Base-by-base conservation (phyloP, 495 filamentous ascomycete genomes). In the Neurospora sp. region DNA sequence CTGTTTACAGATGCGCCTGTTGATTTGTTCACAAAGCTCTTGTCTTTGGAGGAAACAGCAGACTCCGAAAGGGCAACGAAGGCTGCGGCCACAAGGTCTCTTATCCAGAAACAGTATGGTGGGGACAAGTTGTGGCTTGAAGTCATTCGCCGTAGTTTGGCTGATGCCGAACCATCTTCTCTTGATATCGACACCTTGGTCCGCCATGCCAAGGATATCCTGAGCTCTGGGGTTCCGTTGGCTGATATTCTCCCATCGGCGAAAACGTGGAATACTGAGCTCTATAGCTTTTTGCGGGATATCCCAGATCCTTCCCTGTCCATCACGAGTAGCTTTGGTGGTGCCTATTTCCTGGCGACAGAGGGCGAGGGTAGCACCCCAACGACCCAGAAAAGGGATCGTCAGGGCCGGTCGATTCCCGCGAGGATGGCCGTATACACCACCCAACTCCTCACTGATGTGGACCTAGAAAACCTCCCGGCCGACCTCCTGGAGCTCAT, bases 381-480 rank as follows among this genome's bases (percentile, higher is more conserved):
- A 48, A 79, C 71, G 39, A 76, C 72, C 71, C 48, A 71, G 5
- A 79, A 73, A 75, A 82, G 90, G 48, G 94, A 98, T 81, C 81
- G 83, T 3, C 84, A 85, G 69, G 92, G 92, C 2, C 88, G 88
- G 27, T 94, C 93, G 1, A 83, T 87, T 70, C 88, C 92, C 20
- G 87, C 94, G 40, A 85, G 96, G 69, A 90, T 96, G 83, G 88
- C 90, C 20, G 80, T 88, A 59, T 97, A 92, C 80, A 86, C 87
- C 0, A 82, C 85, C 16, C 85, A 83, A 69, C 76, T 94, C 14
- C 73, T 95, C 16, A 79, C 76, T 0, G 76, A 78, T 11, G 77
- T 76, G 0, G 74, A 83, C 10, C 61, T 83, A 0, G 41, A 76
- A 18, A 72, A 77, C 22, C 74, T 79, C 16, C 81, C 79, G 68